A percentile compares a stretch with the other conserved stretches of the same genome.
Evolutionary conservation across 2,329 filamentous ascomycete genomes (phyloP).

Genomic region (Rhinocladiella mackenziei): DNA sequence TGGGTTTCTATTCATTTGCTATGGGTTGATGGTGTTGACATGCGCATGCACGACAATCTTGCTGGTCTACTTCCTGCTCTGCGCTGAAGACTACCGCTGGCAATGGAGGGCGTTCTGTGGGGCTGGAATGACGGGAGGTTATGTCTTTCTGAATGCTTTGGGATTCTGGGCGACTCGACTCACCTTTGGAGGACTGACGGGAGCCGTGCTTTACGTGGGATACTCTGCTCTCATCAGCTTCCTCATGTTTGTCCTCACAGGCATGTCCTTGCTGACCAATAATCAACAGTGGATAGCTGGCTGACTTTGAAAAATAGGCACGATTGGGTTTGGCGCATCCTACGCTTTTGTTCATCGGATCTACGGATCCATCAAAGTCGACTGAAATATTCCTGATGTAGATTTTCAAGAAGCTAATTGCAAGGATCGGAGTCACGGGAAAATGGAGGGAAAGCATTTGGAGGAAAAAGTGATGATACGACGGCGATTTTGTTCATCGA

Average conservation of each 20-base stretch:
- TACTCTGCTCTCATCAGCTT: constrained; percentile 88
- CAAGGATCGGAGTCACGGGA: no score
- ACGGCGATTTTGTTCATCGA: no score
- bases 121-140: constrained; percentile 82
- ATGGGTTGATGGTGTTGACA: constrained; percentile 94
- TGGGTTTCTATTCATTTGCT: constrained; percentile 96
- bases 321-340: constrained; percentile 91
- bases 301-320: constrained; percentile 53
- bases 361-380: constrained; percentile 96
- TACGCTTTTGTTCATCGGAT: constrained; percentile 94
- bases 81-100: constrained; percentile 97
- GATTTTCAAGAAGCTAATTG: no score
- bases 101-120: constrained; percentile 95
- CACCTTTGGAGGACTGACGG: constrained; percentile 76
- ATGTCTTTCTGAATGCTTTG: constrained; percentile 87
- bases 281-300: constrained; percentile 13
- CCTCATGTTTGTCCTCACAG: constrained; percentile 88
- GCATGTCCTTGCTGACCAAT: constrained; percentile 51
- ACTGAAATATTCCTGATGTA: constrained; percentile 49
- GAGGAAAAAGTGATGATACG: no score
- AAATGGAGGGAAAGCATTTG: constrained; percentile 2
- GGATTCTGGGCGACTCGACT: constrained; percentile 88
- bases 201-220: constrained; percentile 85
- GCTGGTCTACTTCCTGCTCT: constrained; percentile 94
- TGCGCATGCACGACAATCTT: constrained; percentile 87